Conservation (phyloP, 2,329 filamentous ascomycete genomes). For the Pyrenochaeta sp. region DNA sequence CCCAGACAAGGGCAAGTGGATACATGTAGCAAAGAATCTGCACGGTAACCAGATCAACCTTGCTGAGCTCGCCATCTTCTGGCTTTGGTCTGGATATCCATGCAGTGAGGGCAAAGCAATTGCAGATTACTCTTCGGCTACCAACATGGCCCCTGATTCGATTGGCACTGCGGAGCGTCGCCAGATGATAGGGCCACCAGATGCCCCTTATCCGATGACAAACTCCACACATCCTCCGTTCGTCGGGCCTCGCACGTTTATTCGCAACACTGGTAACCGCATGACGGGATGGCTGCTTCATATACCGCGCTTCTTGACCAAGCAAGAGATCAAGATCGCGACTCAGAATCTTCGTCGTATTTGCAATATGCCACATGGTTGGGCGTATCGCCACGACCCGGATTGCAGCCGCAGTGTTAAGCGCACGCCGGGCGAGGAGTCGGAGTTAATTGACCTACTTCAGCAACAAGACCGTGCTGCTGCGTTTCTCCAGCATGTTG, state of each 20-base stretch:
- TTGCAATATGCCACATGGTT: not conserved
- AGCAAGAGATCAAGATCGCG: not conserved
- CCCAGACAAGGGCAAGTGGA: conserved; percentile 2
- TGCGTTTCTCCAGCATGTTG: not conserved
- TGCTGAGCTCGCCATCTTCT: conserved; percentile 2
- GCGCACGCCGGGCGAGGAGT: not conserved
- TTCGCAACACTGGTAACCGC: conserved; percentile 1
- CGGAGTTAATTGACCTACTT: not conserved
- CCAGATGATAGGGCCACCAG: not conserved
- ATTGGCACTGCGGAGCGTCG: not conserved
- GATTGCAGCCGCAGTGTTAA: not conserved
- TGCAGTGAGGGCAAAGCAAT: not conserved
- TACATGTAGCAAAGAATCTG: not conserved
- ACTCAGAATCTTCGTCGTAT: not conserved
- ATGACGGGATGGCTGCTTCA: conserved; percentile 1
- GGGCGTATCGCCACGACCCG: not conserved
- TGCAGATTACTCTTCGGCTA: not conserved
- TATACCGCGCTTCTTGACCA: conserved; percentile 4
- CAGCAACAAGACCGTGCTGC: not conserved
- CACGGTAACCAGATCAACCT: not conserved
- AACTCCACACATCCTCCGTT: not conserved
- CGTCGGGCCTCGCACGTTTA: conserved; percentile 2
- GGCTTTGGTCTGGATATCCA: not conserved
- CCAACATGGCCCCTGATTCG: not conserved
- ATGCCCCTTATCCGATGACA: not conserved